A percentile compares a stretch with the other conserved stretches of the same genome.
These are phyloP conservation scores for Wallemia mellicola DNA, from an alignment of 1,284 basidiomycete species.

Conservation along the genomic window DNA sequence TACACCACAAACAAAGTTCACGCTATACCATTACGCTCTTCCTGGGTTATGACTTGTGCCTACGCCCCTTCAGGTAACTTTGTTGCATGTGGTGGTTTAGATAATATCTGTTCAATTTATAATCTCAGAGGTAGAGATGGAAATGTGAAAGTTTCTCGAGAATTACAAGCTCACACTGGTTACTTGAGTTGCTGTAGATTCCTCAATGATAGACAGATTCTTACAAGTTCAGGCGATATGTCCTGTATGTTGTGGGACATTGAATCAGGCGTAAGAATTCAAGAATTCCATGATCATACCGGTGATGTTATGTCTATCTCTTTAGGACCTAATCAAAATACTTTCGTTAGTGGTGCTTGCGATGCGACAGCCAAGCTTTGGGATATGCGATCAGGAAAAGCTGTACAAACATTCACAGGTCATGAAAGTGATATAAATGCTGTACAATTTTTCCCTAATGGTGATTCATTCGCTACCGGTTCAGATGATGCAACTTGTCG, in stretches of 20 bases:
- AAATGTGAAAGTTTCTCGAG: conserved; percentile 32
- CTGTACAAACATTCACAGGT: conserved; percentile 91
- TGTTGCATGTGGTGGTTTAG: conserved; percentile 91
- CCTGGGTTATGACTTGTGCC: conserved; percentile 99
- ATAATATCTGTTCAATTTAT: conserved; percentile 98
- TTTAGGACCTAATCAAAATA: conserved; percentile 70
- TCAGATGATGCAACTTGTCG: conserved; percentile 97
- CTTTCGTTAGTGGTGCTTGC: conserved; percentile 93
- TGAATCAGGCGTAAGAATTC: conserved; percentile 72
- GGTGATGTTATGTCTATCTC: conserved; percentile 98
- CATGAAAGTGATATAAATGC: conserved; percentile 99
- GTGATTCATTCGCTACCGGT: conserved; percentile 91
- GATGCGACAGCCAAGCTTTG: conserved; percentile 94
- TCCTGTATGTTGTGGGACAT: conserved; percentile 99
- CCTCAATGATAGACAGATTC: conserved; percentile 90
- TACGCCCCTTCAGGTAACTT: conserved; percentile 89
- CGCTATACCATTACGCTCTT: conserved; percentile 83
- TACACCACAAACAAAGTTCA: conserved; percentile 99
- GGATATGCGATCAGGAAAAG: conserved; percentile 89
- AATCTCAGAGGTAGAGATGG: conserved; percentile 46
- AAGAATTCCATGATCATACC: conserved; percentile 95
- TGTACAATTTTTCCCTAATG: conserved; percentile 92
- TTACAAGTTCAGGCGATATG: conserved; percentile 94
- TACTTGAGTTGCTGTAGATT: conserved; percentile 95
- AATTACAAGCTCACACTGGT: conserved; percentile 84